Conservation (phyloP, 176 grass and related monocot genomes). For the Melocanna baccifera region DNA sequence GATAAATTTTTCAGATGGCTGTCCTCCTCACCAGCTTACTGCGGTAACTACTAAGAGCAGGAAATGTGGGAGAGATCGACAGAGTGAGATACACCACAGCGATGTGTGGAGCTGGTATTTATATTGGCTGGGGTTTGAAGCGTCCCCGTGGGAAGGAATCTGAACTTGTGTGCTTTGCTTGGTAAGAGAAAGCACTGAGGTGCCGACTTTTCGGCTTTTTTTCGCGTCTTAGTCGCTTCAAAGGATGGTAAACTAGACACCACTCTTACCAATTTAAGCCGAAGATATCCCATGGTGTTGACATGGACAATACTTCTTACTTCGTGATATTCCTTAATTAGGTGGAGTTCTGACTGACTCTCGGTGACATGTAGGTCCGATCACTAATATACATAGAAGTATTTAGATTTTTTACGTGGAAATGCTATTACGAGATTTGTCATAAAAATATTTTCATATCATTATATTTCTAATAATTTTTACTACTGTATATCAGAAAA, state of each 20-base stretch:
- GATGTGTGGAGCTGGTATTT: background rate
- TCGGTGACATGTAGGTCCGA: background rate
- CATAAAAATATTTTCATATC: too few relatives aligned
- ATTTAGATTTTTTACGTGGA: too few relatives aligned
- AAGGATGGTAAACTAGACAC: background rate
- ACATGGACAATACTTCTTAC: background rate
- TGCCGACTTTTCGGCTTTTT: conserved; percentile 1
- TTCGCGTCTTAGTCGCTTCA: background rate
- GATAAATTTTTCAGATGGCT: background rate
- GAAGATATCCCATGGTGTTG: background rate
- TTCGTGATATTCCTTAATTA: background rate
- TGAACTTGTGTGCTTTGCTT: background rate
- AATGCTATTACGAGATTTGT: too few relatives aligned
- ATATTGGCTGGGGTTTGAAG: background rate
- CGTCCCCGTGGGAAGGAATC: conserved; percentile 8
- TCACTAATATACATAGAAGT: too few relatives aligned
- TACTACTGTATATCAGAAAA: too few relatives aligned
- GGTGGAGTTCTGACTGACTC: background rate
- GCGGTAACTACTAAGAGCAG: background rate
- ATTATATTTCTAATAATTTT: too few relatives aligned
- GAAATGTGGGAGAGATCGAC: background rate
- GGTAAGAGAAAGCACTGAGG: background rate
- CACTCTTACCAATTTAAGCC: background rate
- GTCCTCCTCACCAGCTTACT: background rate
- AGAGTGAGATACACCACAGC: background rate